These are phyloP conservation scores for Alternaria longipes DNA, from an alignment of 2,329 filamentous ascomycete genomes.

Conservation along the genomic window DNA sequence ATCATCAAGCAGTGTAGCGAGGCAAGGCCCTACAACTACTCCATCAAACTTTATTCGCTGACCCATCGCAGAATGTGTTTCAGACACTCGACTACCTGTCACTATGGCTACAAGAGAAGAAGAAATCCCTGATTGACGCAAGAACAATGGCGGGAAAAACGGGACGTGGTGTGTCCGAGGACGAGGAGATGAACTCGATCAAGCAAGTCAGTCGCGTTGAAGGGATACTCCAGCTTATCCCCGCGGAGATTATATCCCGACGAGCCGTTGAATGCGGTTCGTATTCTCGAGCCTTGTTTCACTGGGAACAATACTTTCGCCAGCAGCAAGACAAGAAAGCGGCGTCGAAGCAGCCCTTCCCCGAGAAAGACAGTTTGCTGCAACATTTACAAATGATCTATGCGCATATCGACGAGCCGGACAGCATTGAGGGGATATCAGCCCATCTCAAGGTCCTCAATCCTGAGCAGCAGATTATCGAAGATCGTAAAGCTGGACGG, in stretches of 20 bases:
- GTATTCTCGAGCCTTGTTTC: slow-evolving; percentile 89
- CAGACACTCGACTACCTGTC: slow-evolving; percentile 90
- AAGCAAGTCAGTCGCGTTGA: slow-evolving; percentile 72
- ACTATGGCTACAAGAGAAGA: slow-evolving; percentile 86
- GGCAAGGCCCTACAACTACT: slow-evolving; percentile 61
- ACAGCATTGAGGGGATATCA: slow-evolving; percentile 94
- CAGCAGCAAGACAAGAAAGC: slow-evolving; percentile 56
- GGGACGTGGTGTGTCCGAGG: slow-evolving; percentile 54
- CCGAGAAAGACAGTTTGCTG: slow-evolving; percentile 70
- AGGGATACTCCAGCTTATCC: slow-evolving; percentile 72
- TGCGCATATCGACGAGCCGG: slow-evolving; percentile 95
- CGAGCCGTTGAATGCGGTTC: slow-evolving; percentile 94
- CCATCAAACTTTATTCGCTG: slow-evolving; percentile 19
- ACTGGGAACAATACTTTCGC: slow-evolving; percentile 90
- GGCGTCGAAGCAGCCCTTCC: slow-evolving; percentile 59
- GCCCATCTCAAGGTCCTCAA: slow-evolving; percentile 86
- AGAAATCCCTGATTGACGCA: slow-evolving; percentile 55
- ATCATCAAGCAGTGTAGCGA: slow-evolving; percentile 87
- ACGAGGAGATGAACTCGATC: slow-evolving; percentile 63
- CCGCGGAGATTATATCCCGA: slow-evolving; percentile 76
- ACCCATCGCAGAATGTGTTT: slow-evolving; percentile 77
- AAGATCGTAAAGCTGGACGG: slow-evolving; percentile 89
- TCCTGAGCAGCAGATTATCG: slow-evolving; percentile 90
- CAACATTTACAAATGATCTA: slow-evolving; percentile 91
- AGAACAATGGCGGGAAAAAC: slow-evolving; percentile 55